phyloP scores from a whole-genome alignment of 2,329 filamentous ascomycete genomes.

The Xylaria sp. region DNA sequence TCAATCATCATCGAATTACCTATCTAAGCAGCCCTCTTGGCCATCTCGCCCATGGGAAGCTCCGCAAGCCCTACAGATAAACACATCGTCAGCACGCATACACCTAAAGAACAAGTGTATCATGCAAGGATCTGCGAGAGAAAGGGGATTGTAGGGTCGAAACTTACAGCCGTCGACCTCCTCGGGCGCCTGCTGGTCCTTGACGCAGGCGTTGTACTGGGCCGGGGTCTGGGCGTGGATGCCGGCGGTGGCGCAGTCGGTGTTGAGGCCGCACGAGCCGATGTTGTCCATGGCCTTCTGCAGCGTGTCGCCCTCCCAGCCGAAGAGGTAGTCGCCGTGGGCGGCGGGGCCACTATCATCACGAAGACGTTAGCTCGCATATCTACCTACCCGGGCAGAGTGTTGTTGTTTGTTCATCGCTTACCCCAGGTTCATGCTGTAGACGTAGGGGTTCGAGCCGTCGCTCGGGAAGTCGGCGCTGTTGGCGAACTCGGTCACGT shows the following conservation, averaged over 20 bases:
- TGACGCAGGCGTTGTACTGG: conserved; percentile 50
- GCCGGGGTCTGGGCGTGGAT: conserved; percentile 50
- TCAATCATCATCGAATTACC: not conserved
- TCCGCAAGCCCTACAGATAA: conserved; percentile 31
- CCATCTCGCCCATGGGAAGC: conserved; percentile 37
- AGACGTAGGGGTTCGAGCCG: conserved; percentile 47
- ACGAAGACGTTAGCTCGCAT: conserved; percentile 1
- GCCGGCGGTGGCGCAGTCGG: conserved; percentile 46
- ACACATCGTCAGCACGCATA: conserved; percentile 7
- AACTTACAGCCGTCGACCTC: conserved; percentile 52
- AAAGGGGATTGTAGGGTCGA: not conserved
- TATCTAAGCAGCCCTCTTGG: conserved; percentile 34
- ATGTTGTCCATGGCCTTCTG: conserved; percentile 52
- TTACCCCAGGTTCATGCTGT: conserved; percentile 48
- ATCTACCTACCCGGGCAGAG: no score
- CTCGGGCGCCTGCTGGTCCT: conserved; percentile 51
- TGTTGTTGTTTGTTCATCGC: conserved; percentile 13
- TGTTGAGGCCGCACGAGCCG: conserved; percentile 48
- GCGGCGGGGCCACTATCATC: conserved; percentile 46
- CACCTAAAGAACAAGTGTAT: no score
- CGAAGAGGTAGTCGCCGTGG: conserved; percentile 56
- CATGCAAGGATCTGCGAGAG: not conserved
- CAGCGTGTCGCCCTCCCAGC: conserved; percentile 52
- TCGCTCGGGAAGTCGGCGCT: conserved; percentile 46
- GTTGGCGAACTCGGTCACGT: conserved; percentile 46